A percentile compares a stretch with the other conserved stretches of the same genome.
Evolutionary conservation across 1,284 basidiomycete genomes (phyloP).

Genomic region (Termitomyces sp.): DNA sequence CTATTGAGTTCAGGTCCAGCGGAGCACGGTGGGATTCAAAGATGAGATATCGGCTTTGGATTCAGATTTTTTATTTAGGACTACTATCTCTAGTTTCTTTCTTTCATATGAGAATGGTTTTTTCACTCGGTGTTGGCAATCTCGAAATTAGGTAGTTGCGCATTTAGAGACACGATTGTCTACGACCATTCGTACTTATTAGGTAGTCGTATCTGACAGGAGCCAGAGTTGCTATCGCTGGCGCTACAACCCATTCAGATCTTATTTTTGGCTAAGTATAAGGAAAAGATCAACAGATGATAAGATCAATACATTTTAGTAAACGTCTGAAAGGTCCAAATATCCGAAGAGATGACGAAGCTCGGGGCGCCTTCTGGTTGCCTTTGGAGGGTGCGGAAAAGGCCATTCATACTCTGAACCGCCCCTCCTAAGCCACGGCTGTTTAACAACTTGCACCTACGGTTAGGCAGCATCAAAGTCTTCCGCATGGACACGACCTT

Average conservation of each 20-base stretch:
- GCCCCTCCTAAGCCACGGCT: neutral
- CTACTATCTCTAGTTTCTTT: constrained; percentile 1
- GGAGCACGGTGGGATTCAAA: constrained; percentile 10
- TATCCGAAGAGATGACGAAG: neutral
- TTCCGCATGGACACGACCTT: neutral
- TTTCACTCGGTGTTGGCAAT: neutral
- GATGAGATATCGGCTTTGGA: constrained; percentile 3
- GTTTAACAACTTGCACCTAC: neutral
- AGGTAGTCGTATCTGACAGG: too few species aligned
- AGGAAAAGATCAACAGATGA: too few species aligned
- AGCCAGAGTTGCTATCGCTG: too few species aligned
- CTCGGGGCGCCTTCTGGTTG: neutral
- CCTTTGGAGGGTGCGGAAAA: neutral
- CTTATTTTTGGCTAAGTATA: too few species aligned
- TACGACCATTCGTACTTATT: neutral
- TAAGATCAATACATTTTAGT: too few species aligned
- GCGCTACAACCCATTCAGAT: too few species aligned
- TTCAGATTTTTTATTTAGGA: neutral
- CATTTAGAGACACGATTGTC: neutral
- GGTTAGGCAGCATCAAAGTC: neutral
- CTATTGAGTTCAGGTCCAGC: constrained; percentile 16
- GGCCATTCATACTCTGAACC: neutral
- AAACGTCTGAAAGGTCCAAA: neutral
- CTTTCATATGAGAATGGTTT: neutral
- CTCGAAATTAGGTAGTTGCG: neutral